Base-by-base conservation (phyloP, 768 basidiomycete species). In the Rhizopogon vinicolor region DNA sequence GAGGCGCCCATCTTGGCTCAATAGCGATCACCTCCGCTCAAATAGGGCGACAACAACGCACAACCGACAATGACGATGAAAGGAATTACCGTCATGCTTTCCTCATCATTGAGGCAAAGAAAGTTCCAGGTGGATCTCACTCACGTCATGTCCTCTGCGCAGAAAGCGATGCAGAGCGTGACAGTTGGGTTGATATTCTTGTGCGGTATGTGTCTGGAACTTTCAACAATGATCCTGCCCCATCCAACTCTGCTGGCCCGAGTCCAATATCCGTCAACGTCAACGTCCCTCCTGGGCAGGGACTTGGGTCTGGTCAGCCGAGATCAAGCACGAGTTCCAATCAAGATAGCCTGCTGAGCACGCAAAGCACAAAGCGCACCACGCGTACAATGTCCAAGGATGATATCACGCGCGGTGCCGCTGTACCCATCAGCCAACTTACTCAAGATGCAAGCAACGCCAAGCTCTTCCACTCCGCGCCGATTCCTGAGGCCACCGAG, bases 11-110 rank as follows among this genome's bases (percentile, higher is more conserved):
- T 68, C 78, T 98, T 28, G 96, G 96, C 45, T 91, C 93, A 13
- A 98, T 99, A 61, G 69, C 74, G 45, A 85, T 99, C 54, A 87
- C 90, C n/a, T 87, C 87, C 42, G 95, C 97, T 28, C 93, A 97
- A 65, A 98, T 99, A 56, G 97, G 96, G 9, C 86, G 96, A 31
- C 97, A 98, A 65, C 92, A 97, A 66, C 81, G 82, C 60, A 79
- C 78, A 41, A 68, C 79, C 54, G 69, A 62, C 58, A 73, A 78
- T 1, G 87, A 89, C 58, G 93, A 94, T 52, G 93, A 97, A 62
- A 91, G 92, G 65, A 91, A 96, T 61, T 97, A 97, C 62, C 84
- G 94, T 22, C 97, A 99, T 67, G 97, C 97, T 1, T 98, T 99
- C 74, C 84, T 99, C 58, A 91, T 99, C 63, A 93, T 98, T 58